phyloP scores from a whole-genome alignment of 176 grass and related monocot genomes.

The Oryza nivara region DNA sequence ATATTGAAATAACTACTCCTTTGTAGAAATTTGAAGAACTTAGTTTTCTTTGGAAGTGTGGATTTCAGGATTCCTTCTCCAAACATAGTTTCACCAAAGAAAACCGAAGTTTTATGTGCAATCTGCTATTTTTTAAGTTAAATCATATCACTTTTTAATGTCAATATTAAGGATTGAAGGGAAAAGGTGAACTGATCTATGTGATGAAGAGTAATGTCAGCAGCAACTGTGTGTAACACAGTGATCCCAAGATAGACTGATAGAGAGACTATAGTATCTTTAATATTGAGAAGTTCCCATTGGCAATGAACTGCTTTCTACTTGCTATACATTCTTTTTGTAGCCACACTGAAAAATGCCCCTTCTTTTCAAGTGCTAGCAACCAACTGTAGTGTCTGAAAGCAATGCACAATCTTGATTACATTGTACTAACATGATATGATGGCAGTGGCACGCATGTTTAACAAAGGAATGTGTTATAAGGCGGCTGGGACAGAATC shows the following conservation, averaged over 20 bases:
- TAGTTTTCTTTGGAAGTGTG: background rate
- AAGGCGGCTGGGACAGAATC: background rate
- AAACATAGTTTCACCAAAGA: background rate
- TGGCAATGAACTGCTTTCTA: background rate
- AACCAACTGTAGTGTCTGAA: background rate
- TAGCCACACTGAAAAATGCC: background rate
- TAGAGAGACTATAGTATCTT: background rate
- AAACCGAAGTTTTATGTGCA: background rate
- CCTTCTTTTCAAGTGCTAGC: background rate
- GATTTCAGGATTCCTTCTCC: background rate
- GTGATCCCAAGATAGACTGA: background rate
- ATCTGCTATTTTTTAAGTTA: background rate
- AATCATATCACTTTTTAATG: background rate
- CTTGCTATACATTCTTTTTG: slow-evolving; percentile 12
- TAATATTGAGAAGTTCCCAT: slow-evolving; percentile 3
- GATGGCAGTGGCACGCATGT: background rate
- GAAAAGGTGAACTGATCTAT: background rate
- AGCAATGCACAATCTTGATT: slow-evolving; percentile 12
- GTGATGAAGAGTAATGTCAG: slow-evolving; percentile 1
- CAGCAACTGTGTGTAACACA: background rate
- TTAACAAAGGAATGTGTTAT: background rate
- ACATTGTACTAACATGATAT: slow-evolving; percentile 23
- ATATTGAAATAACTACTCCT: slow-evolving; percentile 2
- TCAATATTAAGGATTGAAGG: background rate
- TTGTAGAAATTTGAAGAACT: background rate